A percentile compares a stretch with the other conserved stretches of the same genome.
phyloP scores from a whole-genome alignment of 257 asterid species.

The Solanum sitiens region DNA sequence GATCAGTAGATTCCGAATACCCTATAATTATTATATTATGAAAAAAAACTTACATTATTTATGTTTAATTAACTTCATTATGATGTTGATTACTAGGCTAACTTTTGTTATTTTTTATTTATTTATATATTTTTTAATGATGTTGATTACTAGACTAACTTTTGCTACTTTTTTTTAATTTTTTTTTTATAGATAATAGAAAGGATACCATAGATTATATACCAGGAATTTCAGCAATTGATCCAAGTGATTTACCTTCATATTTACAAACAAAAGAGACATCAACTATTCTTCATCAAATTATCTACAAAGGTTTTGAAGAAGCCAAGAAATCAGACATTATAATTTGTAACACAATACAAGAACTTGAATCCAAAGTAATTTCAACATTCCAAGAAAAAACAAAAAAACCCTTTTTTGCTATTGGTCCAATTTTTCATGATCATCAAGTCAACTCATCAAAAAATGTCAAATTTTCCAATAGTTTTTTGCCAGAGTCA shows the following conservation, averaged over 20 bases:
- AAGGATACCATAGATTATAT: constrained; percentile 28
- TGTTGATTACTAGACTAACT: not conserved
- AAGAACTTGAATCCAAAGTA: constrained; percentile 40
- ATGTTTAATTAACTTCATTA: not conserved
- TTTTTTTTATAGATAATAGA: constrained; percentile 13
- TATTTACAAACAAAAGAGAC: constrained; percentile 28
- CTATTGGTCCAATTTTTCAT: constrained; percentile 48
- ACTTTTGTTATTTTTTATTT: not conserved
- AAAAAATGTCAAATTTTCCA: constrained; percentile 1
- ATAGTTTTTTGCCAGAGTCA: constrained; percentile 43
- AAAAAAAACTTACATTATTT: not conserved
- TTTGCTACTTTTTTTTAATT: too few species aligned
- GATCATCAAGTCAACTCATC: constrained; percentile 14
- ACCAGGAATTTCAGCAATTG: constrained; percentile 39
- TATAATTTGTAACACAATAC: constrained; percentile 44
- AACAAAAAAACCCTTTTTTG: constrained; percentile 29
- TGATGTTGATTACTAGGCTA: not conserved
- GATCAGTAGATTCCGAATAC: not conserved
- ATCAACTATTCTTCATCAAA: constrained; percentile 13
- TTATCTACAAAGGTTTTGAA: constrained; percentile 23
- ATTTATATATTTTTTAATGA: not conserved
- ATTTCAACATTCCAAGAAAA: constrained; percentile 20
- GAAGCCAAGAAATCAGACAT: constrained; percentile 43
- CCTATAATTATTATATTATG: not conserved
- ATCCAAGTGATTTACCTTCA: constrained; percentile 37